Evolutionary conservation across 768 basidiomycete genomes (phyloP), one percentile per base, ranked within the genome.

Genomic region (Saitozyma sp.): DNA sequence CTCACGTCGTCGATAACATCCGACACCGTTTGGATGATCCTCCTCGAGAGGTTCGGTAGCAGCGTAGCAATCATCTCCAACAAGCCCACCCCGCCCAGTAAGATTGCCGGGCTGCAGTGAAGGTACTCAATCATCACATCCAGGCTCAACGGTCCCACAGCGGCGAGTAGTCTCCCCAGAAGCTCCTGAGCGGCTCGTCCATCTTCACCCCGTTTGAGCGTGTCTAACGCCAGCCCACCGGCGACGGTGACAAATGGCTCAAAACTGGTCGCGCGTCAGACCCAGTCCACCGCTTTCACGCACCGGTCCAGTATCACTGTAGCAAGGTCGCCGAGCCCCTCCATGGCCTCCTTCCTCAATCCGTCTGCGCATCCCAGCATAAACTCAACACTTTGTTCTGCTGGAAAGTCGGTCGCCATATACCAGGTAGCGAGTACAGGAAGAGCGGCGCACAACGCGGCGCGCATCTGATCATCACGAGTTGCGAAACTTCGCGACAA

Each of bases 341-440:
- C 58, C 54, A 75, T 56, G 0, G 59, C 59, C 14, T 59, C 58
- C 9, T 19, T 37, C 29, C 46, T 40, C 50, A 41, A 20, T 53
- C 10, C 2, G 54, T 8, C 39, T 13, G 1, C 38, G 42, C 6
- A 67, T 9, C 43, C 52, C 46, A 69, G 16, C 70, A 74, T 69
- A 54, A 66, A 71, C 1, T 51, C 14, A 4, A 72, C 63, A 16
- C 58, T 46, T 11, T 11, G 13, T 17, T 66, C 8, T 58, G 50
- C 16, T 40, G 37, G 19, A 57, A 71, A 72, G 9, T 19, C 42
- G 20, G 59, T 29, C 29, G 29, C 56, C 13, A 64, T 66, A 11
- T 70, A 66, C 73, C 73, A 75, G 1, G 70, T 75, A 4, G 62
- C 57, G 13, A 75, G 53, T 17, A 72, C 64, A 6, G 73, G 73